Evolutionary conservation across 2,329 filamentous ascomycete species (phyloP), one percentile per base, ranked within the genome.

Genomic region (Ophidiomyces ophidiicola): DNA sequence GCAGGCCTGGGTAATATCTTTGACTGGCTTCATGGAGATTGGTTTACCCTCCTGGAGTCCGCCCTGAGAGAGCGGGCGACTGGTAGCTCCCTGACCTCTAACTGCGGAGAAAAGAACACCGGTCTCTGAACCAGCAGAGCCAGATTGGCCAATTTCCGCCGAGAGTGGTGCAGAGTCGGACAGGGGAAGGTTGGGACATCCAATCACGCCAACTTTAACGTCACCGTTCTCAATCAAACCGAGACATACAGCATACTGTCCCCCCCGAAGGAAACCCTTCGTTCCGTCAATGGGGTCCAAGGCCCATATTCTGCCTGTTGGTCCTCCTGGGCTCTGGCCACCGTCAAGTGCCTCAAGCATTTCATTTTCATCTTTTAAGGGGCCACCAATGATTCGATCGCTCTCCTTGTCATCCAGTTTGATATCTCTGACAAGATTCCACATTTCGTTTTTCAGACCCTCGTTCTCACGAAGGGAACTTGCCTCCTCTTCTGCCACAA

Each of bases 271-370:
- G 67, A 98, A 98, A 20, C 90, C 92, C 67, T 94, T 94, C 39
- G 90, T 98, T 49, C 90, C 90, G 61, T 98, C 90, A 46, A 98
- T 94, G 44, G 90, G 90, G 62, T 98, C 90, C 42, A 98, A 78
- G 28, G 88, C 83, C 90, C 90, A 98, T 60, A 96, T 84, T 49
- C 90, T 60, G 14, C 61, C 61, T 45, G 56, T 57, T 34, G 55
- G 42, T 26, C 61, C 60, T 45, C 61, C 61, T 2, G 53, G 50
- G 28, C 60, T 63, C 45, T 64, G 63, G 21, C 72, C 72, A 47
- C 65, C 61, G 50, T 76, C 72, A 45, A 76, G 70, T 21, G 70
- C 68, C 36, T 72, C 65, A 46, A 75, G 58, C 73, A 77, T 76
- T 25, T 50, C 48, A 42, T 84, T 77, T 43, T 76, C 72, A 50